Evolutionary conservation across 2,329 filamentous ascomycete species (phyloP).

Genomic region (Chaetomiaceae sp.): DNA sequence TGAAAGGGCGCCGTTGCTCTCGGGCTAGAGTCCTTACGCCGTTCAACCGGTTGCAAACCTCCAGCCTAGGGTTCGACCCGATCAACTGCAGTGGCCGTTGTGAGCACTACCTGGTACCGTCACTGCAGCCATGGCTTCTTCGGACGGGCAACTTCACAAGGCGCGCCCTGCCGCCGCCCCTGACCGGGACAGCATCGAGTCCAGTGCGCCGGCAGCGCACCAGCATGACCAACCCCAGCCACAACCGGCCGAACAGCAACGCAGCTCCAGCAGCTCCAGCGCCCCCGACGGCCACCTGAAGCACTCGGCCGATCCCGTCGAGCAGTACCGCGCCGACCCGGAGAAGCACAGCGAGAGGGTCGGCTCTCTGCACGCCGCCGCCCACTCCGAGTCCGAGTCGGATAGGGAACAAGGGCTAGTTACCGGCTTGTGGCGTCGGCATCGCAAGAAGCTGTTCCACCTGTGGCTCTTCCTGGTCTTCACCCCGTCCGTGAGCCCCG

Average conservation of each 20-base stretch:
- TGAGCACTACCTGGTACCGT: background rate
- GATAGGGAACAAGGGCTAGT: background rate
- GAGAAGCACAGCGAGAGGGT: constrained; percentile 23
- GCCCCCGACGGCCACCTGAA: too few species aligned
- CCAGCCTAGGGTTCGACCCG: too few species aligned
- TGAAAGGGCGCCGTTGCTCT: too few species aligned
- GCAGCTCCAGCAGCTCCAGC: constrained; percentile 13
- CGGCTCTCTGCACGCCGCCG: constrained; percentile 17
- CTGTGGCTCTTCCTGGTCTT: constrained; percentile 15
- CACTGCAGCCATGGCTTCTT: constrained; percentile 2
- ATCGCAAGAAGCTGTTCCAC: constrained; percentile 12
- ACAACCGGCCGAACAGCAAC: background rate
- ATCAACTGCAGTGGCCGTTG: too few species aligned
- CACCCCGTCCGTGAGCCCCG: constrained; percentile 19
- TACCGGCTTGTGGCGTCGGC: constrained; percentile 1
- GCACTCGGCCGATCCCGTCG: constrained; percentile 3
- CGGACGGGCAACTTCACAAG: background rate
- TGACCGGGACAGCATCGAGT: constrained; percentile 13
- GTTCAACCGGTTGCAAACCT: too few species aligned
- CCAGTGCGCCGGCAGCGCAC: constrained; percentile 1
- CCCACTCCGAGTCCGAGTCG: constrained; percentile 1
- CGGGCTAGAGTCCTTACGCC: too few species aligned
- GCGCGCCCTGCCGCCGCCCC: background rate
- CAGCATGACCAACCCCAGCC: background rate
- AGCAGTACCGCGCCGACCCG: constrained; percentile 18